Conservation (phyloP, 805 yeast species). For the Candida ovalis region DNA sequence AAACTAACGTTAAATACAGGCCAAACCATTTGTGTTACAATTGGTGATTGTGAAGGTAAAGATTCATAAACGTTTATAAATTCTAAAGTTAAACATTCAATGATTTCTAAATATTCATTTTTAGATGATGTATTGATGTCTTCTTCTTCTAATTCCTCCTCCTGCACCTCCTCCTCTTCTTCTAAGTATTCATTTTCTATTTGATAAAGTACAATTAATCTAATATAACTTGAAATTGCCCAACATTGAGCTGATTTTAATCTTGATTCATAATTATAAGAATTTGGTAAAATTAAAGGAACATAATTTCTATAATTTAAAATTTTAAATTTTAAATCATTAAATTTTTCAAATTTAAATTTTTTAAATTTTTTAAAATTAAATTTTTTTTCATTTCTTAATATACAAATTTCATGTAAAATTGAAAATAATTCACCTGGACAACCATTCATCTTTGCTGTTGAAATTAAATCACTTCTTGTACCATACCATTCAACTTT, state of each 20-base stretch:
- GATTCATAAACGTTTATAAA: conserved; percentile 45
- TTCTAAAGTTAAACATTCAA: conserved; percentile 37
- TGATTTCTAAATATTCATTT: conserved; percentile 20
- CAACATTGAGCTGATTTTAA: conserved; percentile 56
- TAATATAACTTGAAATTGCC: conserved; percentile 39
- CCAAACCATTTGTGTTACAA: conserved; percentile 62
- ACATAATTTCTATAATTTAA: conserved; percentile 48
- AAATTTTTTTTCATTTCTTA: conserved; percentile 25
- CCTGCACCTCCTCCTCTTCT: not conserved
- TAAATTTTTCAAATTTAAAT: conserved; percentile 12
- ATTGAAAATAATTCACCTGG: conserved; percentile 54
- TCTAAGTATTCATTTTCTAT: not conserved
- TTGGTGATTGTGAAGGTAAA: conserved; percentile 43
- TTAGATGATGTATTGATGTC: conserved; percentile 1
- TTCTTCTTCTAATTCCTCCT: no score
- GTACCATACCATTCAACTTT: conserved; percentile 51
- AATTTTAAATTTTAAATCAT: conserved; percentile 33
- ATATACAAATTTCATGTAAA: conserved; percentile 40
- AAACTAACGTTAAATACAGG: conserved; percentile 51
- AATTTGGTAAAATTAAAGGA: conserved; percentile 21
- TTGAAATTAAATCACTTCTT: conserved; percentile 39
- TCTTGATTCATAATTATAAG: conserved; percentile 36
- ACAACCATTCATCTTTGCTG: conserved; percentile 55
- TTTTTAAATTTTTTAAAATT: conserved; percentile 6
- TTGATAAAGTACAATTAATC: conserved; percentile 25